Conservation (phyloP, 169 alveolate genomes). For the Plasmodium yoelii region DNA sequence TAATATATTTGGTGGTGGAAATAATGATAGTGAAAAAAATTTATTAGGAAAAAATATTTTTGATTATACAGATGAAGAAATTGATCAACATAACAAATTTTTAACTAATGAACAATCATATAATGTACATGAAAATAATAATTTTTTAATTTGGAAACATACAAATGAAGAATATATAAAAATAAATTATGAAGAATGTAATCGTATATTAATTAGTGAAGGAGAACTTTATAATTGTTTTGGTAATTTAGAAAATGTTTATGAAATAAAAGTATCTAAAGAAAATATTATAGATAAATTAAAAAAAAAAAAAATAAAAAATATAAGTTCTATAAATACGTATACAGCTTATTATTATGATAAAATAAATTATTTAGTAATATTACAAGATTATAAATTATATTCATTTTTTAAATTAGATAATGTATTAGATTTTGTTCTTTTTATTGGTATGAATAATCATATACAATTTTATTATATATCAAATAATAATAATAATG, state of each 20-base stretch:
- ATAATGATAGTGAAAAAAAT: neutral
- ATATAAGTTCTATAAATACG: slow-evolving; percentile 14
- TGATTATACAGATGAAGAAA: slow-evolving; percentile 15
- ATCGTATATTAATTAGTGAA: slow-evolving; percentile 29
- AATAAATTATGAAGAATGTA: neutral
- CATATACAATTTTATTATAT: slow-evolving; percentile 43
- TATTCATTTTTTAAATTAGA: slow-evolving; percentile 24
- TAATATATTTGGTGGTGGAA: no score
- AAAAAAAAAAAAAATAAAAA: slow-evolving; percentile 20
- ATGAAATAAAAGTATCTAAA: slow-evolving; percentile 24
- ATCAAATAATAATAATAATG: neutral
- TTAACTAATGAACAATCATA: neutral
- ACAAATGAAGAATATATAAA: slow-evolving; percentile 13
- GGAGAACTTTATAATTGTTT: slow-evolving; percentile 9
- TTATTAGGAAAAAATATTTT: neutral
- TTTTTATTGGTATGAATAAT: slow-evolving; percentile 6
- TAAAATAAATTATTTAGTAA: slow-evolving; percentile 15
- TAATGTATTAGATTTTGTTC: slow-evolving; percentile 14
- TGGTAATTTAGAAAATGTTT: slow-evolving; percentile 14
- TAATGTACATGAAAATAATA: slow-evolving; percentile 8
- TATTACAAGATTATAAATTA: slow-evolving; percentile 16
- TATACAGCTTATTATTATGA: slow-evolving; percentile 31
- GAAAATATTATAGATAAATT: neutral
- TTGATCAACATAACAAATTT: slow-evolving; percentile 5
- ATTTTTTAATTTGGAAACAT: slow-evolving; percentile 37